Evolutionary conservation across 106 monocot genomes (phyloP).

Genomic region (Narthecium ossifragum): DNA sequence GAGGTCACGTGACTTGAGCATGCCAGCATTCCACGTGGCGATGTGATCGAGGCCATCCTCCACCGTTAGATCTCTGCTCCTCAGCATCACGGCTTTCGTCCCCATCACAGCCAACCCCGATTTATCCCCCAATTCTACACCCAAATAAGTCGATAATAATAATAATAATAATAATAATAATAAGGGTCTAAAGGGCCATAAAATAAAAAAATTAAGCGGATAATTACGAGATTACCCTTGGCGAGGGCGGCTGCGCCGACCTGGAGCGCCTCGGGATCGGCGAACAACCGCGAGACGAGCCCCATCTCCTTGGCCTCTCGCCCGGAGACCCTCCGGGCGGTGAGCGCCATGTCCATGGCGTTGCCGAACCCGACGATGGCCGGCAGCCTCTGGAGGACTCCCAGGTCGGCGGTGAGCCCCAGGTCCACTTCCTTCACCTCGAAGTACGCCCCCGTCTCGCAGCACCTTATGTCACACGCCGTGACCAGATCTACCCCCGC

Average conservation of each 20-base stretch:
- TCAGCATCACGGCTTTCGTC: slow-evolving; percentile 79
- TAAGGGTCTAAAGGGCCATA: too few relatives aligned
- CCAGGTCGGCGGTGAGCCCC: slow-evolving; percentile 76
- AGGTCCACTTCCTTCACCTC: slow-evolving; percentile 87
- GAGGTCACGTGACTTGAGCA: slow-evolving; percentile 69
- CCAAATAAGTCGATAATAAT: neutral
- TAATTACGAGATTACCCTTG: slow-evolving; percentile 29
- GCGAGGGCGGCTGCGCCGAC: slow-evolving; percentile 44
- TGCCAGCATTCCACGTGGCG: slow-evolving; percentile 84
- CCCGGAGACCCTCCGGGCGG: slow-evolving; percentile 50
- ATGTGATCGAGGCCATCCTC: slow-evolving; percentile 77
- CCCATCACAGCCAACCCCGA: slow-evolving; percentile 72
- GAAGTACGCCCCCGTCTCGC: slow-evolving; percentile 58
- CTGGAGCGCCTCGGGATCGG: slow-evolving; percentile 32
- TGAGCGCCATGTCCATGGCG: slow-evolving; percentile 76
- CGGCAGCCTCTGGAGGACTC: slow-evolving; percentile 82
- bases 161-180: neutral
- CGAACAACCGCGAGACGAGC: slow-evolving; percentile 61
- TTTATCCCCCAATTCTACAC: slow-evolving; percentile 60
- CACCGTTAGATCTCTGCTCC: slow-evolving; percentile 62
- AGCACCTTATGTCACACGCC: slow-evolving; percentile 88
- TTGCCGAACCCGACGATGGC: slow-evolving; percentile 78
- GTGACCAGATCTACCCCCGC: slow-evolving; percentile 67
- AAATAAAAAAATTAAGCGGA: neutral
- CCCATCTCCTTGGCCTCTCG: slow-evolving; percentile 82